Percentiles rank a stretch among this genome's conserved stretches.
These are phyloP conservation scores for Panaeolus papilionaceus DNA, from an alignment of 768 basidiomycete species.

Conservation along the genomic window DNA sequence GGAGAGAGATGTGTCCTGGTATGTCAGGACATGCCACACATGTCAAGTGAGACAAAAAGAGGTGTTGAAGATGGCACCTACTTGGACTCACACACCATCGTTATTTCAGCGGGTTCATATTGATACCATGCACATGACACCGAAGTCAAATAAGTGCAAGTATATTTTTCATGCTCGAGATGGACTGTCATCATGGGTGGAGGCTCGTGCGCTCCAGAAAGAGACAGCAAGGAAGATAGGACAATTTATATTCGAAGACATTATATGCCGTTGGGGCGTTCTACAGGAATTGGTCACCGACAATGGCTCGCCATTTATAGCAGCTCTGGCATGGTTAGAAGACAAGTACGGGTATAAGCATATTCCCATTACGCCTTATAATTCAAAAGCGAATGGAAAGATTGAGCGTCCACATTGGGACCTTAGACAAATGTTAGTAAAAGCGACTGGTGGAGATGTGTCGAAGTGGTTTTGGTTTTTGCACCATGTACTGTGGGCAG, in stretches of 20 bases:
- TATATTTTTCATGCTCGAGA: constrained; percentile 33
- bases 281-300: constrained; percentile 46
- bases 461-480: constrained; percentile 37
- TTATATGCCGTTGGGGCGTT: constrained; percentile 45
- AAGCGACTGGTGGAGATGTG: constrained; percentile 30
- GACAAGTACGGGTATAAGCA: constrained; percentile 22
- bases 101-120: constrained; percentile 33
- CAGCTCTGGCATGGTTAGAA: constrained; percentile 20
- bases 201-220: constrained; percentile 28
- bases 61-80: constrained; percentile 16
- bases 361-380: constrained; percentile 30
- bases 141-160: constrained; percentile 24
- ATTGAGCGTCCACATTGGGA: constrained; percentile 31
- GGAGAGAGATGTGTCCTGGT: constrained; percentile 13
- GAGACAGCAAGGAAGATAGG: constrained; percentile 30
- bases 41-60: constrained; percentile 16
- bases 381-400: constrained; percentile 29
- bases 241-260: constrained; percentile 35
- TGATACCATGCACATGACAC: constrained; percentile 32
- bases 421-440: constrained; percentile 24
- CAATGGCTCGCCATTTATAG: constrained; percentile 35
- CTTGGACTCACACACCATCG: constrained; percentile 22
- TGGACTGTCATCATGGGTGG: constrained; percentile 26
- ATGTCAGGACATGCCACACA: constrained; percentile 6
- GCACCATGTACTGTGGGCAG: constrained; percentile 37